Evolutionary conservation across 768 basidiomycete genomes (phyloP).

Genomic region (Boletellus sp.): DNA sequence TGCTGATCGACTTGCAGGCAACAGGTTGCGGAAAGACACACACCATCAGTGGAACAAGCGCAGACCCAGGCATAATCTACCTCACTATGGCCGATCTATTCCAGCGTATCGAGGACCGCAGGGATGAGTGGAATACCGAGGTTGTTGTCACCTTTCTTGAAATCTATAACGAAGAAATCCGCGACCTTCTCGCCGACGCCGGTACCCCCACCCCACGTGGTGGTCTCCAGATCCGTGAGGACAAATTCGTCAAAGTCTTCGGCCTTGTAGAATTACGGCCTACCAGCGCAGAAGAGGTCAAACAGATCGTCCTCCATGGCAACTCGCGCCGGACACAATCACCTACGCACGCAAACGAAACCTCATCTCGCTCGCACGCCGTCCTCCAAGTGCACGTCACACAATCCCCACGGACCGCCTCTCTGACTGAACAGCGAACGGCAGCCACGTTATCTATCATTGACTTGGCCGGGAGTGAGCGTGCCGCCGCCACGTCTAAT

Average conservation of each 20-base stretch:
- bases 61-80: constrained; percentile 92
- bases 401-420: constrained; percentile 81
- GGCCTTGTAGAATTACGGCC: constrained; percentile 82
- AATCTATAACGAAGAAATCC: constrained; percentile 98
- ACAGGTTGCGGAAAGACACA: constrained; percentile 99
- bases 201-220: constrained; percentile 64
- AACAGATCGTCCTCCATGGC: constrained; percentile 86
- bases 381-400: constrained; percentile 94
- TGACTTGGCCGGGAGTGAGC: constrained; percentile 95
- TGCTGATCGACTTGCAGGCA: constrained; percentile 52
- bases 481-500: constrained; percentile 93
- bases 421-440: constrained; percentile 74
- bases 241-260: constrained; percentile 87
- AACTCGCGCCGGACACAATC: constrained; percentile 89
- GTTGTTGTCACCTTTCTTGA: constrained; percentile 95
- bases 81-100: constrained; percentile 97
- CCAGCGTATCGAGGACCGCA: constrained; percentile 83
- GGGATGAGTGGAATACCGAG: constrained; percentile 80
- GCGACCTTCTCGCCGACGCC: constrained; percentile 84
- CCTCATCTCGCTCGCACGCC: constrained; percentile 95
- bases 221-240: constrained; percentile 90
- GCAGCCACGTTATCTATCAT: constrained; percentile 96
- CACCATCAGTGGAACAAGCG: constrained; percentile 90
- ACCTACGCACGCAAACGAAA: constrained; percentile 94
- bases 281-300: constrained; percentile 84